A percentile compares a stretch with the other conserved stretches of the same genome.
phyloP scores from a whole-genome alignment of 2,329 filamentous ascomycete species.

The Paraconiothyrium sp. region DNA sequence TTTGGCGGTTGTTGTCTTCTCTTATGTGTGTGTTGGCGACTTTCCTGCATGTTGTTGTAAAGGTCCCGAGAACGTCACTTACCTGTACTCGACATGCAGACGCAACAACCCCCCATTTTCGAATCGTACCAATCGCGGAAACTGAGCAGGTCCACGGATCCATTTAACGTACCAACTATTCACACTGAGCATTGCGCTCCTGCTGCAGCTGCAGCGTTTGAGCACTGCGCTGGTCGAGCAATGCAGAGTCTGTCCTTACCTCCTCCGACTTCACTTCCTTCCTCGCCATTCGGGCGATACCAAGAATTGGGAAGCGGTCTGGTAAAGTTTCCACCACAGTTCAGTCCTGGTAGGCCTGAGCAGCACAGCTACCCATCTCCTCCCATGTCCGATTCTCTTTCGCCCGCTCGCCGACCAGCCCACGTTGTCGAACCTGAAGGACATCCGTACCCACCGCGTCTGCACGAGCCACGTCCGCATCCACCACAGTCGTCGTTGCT shows the following conservation, averaged over 20 bases:
- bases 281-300: constrained; percentile 49
- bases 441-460: constrained; percentile 37
- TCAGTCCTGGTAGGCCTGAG: constrained; percentile 48
- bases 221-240: constrained; percentile 49
- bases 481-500: constrained; percentile 37
- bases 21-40: constrained; percentile 16
- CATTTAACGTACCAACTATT: constrained; percentile 31
- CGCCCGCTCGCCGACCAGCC: constrained; percentile 51
- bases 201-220: constrained; percentile 47
- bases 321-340: constrained; percentile 44
- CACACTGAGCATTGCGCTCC: constrained; percentile 41
- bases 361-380: constrained; percentile 57
- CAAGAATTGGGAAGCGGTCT: constrained; percentile 47
- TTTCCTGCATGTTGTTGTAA: constrained; percentile 22
- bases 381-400: constrained; percentile 62
- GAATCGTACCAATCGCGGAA: constrained; percentile 32
- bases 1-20: constrained; percentile 23
- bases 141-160: constrained; percentile 28
- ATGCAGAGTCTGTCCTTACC: constrained; percentile 55
- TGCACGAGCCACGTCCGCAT: constrained; percentile 34
- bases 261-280: constrained; percentile 47
- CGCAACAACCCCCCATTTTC: constrained; percentile 33
- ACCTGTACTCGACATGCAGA: constrained; percentile 45
- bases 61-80: constrained; percentile 37
- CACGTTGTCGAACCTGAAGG: constrained; percentile 45